phyloP scores from a whole-genome alignment of 768 basidiomycete species.

The Coprinopsis strossmayeri region DNA sequence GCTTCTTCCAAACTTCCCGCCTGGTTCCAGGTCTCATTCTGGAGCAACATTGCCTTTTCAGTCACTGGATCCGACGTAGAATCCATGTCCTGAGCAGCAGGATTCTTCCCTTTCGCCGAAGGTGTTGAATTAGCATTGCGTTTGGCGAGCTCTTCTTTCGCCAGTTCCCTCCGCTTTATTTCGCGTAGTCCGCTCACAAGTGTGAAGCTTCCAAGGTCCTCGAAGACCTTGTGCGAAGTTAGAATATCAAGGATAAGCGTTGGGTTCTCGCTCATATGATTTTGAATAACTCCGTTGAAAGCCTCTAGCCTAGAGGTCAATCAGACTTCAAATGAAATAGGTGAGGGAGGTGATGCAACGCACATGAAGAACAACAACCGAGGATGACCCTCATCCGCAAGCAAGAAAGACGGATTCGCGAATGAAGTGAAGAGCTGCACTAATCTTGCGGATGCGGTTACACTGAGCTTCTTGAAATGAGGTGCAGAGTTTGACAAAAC shows the following conservation, averaged over 20 bases:
- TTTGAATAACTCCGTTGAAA: slow-evolving; percentile 79
- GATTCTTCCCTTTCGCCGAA: slow-evolving; percentile 29
- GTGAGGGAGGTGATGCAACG: slow-evolving; percentile 20
- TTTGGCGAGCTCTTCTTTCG: slow-evolving; percentile 60
- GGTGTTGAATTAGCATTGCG: slow-evolving; percentile 25
- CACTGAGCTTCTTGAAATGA: slow-evolving; percentile 73
- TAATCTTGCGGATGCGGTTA: slow-evolving; percentile 76
- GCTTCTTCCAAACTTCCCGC: slow-evolving; percentile 7
- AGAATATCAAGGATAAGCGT: slow-evolving; percentile 85
- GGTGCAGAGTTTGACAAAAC: slow-evolving; percentile 86
- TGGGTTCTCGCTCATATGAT: slow-evolving; percentile 78
- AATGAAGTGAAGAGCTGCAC: slow-evolving; percentile 90
- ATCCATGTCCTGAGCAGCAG: slow-evolving; percentile 27
- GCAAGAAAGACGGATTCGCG: slow-evolving; percentile 79
- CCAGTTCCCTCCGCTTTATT: slow-evolving; percentile 65
- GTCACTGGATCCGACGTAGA: slow-evolving; percentile 37
- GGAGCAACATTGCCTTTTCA: slow-evolving; percentile 65
- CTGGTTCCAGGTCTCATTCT: slow-evolving; percentile 37
- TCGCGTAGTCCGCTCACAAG: slow-evolving; percentile 80
- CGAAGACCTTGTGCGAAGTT: slow-evolving; percentile 77
- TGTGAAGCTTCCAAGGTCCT: slow-evolving; percentile 89
- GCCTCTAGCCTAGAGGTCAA: slow-evolving; percentile 64
- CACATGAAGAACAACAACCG: slow-evolving; percentile 88
- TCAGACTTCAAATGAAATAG: not conserved
- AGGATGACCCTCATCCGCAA: slow-evolving; percentile 95